Conservation (phyloP, 345 rosid genomes). For the Rhizophora mangle region DNA sequence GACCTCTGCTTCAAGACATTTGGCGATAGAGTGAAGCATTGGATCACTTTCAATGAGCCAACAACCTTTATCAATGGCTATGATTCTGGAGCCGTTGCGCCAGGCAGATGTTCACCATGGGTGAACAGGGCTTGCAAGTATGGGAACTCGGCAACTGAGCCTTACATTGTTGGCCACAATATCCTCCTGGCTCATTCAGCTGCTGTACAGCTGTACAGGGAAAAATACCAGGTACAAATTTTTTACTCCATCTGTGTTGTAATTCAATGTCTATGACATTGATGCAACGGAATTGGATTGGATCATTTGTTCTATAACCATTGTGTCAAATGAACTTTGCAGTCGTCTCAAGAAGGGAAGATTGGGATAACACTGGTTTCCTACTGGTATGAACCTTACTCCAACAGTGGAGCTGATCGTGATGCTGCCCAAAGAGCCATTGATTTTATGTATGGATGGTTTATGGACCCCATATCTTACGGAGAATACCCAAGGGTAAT, state of each 20-base stretch:
- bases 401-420: background rate
- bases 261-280: background rate
- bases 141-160: conserved; percentile 31
- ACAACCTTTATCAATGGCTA: conserved; percentile 16
- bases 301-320: no score
- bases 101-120: conserved; percentile 39
- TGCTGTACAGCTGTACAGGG: conserved; percentile 14
- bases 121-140: conserved; percentile 23
- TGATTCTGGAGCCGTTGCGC: conserved; percentile 32
- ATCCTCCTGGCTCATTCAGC: conserved; percentile 33
- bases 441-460: conserved; percentile 19
- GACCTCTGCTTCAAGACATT: conserved; percentile 5
- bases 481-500: conserved; percentile 16
- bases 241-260: background rate
- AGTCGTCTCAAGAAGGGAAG: conserved; percentile 10
- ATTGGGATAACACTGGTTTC: conserved; percentile 7
- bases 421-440: conserved; percentile 7
- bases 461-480: conserved; percentile 7
- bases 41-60: conserved; percentile 17
- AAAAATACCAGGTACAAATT: conserved; percentile 5
- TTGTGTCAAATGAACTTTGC: background rate
- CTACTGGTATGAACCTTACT: conserved; percentile 6
- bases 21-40: conserved; percentile 4
- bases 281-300: background rate
- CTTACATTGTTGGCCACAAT: conserved; percentile 33